Evolutionary conservation across 345 rosid genomes (phyloP).

Genomic region (Ceriops tagal): DNA sequence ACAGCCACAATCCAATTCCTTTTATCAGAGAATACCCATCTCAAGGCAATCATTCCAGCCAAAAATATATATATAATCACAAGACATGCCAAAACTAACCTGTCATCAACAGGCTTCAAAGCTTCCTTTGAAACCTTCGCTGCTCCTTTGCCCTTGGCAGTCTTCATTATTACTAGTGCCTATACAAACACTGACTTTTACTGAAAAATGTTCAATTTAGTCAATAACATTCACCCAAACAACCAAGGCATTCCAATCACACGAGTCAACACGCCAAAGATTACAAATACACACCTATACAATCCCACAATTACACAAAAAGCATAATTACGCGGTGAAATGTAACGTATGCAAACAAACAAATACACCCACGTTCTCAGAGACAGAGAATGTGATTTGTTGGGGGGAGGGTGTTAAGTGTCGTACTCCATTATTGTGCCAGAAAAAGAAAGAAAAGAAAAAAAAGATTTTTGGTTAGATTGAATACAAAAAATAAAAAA

Average conservation of each 20-base stretch:
- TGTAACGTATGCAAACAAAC: neutral
- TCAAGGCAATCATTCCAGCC: neutral
- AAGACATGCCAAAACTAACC: constrained; percentile 29
- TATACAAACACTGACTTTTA: neutral
- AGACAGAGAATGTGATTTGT: too few species aligned
- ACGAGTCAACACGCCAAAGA: neutral
- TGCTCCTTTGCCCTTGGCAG: constrained; percentile 52
- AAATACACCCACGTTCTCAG: too few species aligned
- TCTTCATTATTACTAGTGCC: constrained; percentile 34
- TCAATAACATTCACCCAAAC: neutral
- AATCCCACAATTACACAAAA: neutral
- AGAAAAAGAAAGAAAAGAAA: too few species aligned
- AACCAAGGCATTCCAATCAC: neutral
- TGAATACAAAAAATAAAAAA: neutral
- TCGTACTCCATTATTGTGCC: neutral
- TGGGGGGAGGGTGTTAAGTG: too few species aligned
- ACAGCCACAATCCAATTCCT: neutral
- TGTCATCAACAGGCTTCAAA: constrained; percentile 57
- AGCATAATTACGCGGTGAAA: neutral
- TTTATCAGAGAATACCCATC: neutral
- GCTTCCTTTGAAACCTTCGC: constrained; percentile 42
- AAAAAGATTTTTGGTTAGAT: neutral
- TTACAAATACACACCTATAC: neutral
- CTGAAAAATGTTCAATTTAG: constrained; percentile 1
- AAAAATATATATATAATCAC: neutral